Evolutionary conservation across 192 early-diverging fungal species (phyloP).

Genomic region (Cladochytrium replicatum): DNA sequence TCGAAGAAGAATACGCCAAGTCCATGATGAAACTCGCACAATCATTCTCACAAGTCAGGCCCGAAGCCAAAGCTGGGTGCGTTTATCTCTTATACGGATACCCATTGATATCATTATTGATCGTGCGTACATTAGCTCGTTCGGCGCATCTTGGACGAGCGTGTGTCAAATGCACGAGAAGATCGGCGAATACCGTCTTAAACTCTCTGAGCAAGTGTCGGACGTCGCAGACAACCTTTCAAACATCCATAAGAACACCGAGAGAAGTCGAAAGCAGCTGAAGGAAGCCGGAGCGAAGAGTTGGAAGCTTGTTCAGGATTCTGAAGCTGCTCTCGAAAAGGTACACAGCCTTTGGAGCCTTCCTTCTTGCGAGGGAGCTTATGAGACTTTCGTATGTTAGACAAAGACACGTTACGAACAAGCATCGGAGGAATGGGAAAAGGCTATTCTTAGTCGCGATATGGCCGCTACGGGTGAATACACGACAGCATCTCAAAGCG

Average conservation of each 20-base stretch:
- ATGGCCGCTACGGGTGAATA: too few relatives aligned
- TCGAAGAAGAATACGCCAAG: constrained; percentile 87
- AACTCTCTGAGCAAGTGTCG: constrained; percentile 57
- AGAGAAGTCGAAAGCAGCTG: constrained; percentile 69
- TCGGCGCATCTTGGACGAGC: constrained; percentile 63
- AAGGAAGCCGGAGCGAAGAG: constrained; percentile 72
- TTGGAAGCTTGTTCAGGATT: constrained; percentile 64
- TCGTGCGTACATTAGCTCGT: constrained; percentile 36
- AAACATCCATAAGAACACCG: constrained; percentile 64
- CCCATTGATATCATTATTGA: constrained; percentile 3
- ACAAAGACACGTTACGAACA: constrained; percentile 70
- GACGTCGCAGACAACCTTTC: constrained; percentile 76
- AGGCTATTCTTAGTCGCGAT: constrained; percentile 30
- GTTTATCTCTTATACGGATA: not conserved
- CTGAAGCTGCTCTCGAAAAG: constrained; percentile 75
- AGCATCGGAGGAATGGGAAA: constrained; percentile 80
- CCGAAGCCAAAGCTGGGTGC: constrained; percentile 45
- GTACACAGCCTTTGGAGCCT: constrained; percentile 29
- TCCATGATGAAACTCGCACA: constrained; percentile 68
- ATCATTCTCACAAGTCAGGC: constrained; percentile 39
- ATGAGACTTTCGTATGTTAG: constrained; percentile 14
- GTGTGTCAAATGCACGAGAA: constrained; percentile 75
- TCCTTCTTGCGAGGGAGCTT: not conserved
- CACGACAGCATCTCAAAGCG: not conserved
- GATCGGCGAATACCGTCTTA: constrained; percentile 67